Evolutionary conservation across 129 eudicot genomes (phyloP).

Genomic region (Artemisia argyi): DNA sequence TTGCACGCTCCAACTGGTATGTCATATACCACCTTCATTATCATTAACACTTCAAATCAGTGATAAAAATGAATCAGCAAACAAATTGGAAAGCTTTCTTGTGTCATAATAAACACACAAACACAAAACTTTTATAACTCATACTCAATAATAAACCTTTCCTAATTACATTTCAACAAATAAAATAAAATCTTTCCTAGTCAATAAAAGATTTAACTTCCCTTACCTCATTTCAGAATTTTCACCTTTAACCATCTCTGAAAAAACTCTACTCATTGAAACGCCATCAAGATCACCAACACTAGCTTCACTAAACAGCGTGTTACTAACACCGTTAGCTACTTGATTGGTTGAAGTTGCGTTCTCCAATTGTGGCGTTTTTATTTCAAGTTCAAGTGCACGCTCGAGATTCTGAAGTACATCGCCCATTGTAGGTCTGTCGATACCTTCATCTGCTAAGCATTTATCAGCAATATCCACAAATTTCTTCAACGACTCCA

Average conservation of each 20-base stretch:
- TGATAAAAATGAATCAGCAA: slow-evolving; percentile 5
- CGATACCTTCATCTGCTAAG: slow-evolving; percentile 50
- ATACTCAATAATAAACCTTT: neutral
- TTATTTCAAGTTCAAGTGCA: slow-evolving; percentile 45
- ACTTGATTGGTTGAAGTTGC: slow-evolving; percentile 17
- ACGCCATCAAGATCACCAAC: slow-evolving; percentile 54
- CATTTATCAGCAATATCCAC: slow-evolving; percentile 60
- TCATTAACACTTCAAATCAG: neutral
- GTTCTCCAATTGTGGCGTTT: neutral
- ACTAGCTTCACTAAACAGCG: slow-evolving; percentile 45
- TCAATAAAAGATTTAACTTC: neutral
- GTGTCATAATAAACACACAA: neutral
- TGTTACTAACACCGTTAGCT: slow-evolving; percentile 36
- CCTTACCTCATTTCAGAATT: slow-evolving; percentile 46
- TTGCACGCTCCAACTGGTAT: neutral
- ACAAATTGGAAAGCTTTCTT: slow-evolving; percentile 15
- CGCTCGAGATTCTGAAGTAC: slow-evolving; percentile 56
- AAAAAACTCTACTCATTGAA: slow-evolving; percentile 71
- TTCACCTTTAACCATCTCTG: slow-evolving; percentile 58
- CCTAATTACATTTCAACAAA: neutral
- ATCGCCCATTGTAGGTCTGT: slow-evolving; percentile 65
- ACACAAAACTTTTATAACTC: neutral
- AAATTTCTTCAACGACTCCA: slow-evolving; percentile 49
- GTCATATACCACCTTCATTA: slow-evolving; percentile 5
- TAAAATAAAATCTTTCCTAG: neutral